These are phyloP conservation scores for Chlamydomonas urium DNA, from an alignment of 139 green algal genomes.

Conservation along the genomic window DNA sequence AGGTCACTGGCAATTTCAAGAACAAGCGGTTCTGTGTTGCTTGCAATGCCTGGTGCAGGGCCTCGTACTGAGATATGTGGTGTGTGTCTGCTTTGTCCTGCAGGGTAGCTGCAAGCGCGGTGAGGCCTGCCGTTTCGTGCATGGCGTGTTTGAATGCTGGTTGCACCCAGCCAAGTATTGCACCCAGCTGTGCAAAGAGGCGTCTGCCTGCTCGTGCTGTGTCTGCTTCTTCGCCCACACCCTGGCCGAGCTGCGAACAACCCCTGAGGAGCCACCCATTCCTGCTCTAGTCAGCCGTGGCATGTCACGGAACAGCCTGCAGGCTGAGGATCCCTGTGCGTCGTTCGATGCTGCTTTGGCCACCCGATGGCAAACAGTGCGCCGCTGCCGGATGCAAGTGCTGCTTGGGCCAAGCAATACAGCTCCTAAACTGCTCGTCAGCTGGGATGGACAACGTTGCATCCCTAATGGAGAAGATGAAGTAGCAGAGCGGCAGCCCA, in stretches of 20 bases:
- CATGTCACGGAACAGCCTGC: neutral
- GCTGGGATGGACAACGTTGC: too few relatives aligned
- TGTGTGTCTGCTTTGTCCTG: too few relatives aligned
- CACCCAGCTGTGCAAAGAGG: constrained; percentile 85
- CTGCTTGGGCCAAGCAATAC: neutral
- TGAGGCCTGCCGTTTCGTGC: constrained; percentile 87
- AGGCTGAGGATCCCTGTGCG: neutral
- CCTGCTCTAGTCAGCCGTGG: neutral
- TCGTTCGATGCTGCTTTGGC: neutral
- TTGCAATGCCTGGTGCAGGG: too few relatives aligned
- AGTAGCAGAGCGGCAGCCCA: too few relatives aligned
- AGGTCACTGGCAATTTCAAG: too few relatives aligned
- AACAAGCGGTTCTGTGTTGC: too few relatives aligned
- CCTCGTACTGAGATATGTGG: too few relatives aligned
- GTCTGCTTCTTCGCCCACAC: constrained; percentile 86
- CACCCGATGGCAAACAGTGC: neutral
- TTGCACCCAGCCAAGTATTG: constrained; percentile 91
- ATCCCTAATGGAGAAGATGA: too few relatives aligned
- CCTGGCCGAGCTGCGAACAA: constrained; percentile 58
- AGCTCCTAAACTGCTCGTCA: neutral
- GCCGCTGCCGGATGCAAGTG: neutral
- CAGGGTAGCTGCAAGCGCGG: constrained; percentile 77
- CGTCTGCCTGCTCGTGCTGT: constrained; percentile 53
- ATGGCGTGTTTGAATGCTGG: constrained; percentile 98
- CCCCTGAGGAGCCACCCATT: neutral